Conservation (phyloP, 2,329 filamentous ascomycete genomes). For the Celoporthe dispersa region DNA sequence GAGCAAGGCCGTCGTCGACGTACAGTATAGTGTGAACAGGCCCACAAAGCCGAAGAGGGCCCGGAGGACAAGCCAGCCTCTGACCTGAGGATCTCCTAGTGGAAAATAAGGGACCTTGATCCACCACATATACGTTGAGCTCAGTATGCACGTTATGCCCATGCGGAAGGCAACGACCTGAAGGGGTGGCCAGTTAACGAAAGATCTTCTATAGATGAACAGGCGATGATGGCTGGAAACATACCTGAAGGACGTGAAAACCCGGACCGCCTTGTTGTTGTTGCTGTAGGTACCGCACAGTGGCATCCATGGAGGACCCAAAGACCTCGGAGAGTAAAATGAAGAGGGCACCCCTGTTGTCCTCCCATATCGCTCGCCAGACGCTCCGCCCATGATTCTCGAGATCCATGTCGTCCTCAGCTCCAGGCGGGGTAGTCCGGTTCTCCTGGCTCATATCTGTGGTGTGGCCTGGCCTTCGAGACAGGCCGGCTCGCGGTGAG, state of each 20-base stretch:
- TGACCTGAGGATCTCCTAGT: slow-evolving; percentile 23
- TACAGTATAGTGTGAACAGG: slow-evolving; percentile 29
- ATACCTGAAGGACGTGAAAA: slow-evolving; percentile 26
- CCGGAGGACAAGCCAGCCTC: slow-evolving; percentile 27
- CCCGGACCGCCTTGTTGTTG: slow-evolving; percentile 15
- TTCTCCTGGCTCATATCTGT: slow-evolving; percentile 8
- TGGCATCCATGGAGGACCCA: slow-evolving; percentile 28
- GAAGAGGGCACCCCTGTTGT: slow-evolving; percentile 27
- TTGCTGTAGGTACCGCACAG: slow-evolving; percentile 26
- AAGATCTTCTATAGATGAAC: too few relatives aligned
- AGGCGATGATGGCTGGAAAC: not conserved
- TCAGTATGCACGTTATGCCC: slow-evolving; percentile 26
- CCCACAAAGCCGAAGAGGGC: slow-evolving; percentile 27
- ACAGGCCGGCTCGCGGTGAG: not conserved
- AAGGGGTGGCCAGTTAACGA: not conserved
- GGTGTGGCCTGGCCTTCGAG: not conserved
- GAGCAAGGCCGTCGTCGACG: not conserved
- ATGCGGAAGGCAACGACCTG: slow-evolving; percentile 27
- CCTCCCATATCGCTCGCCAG: slow-evolving; percentile 25
- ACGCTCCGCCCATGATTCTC: slow-evolving; percentile 4
- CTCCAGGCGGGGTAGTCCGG: not conserved
- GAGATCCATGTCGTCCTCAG: not conserved
- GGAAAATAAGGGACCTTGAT: slow-evolving; percentile 26
- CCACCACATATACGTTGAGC: slow-evolving; percentile 27
- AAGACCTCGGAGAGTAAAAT: slow-evolving; percentile 26